A percentile compares a stretch with the other conserved stretches of the same genome.
phyloP scores from a whole-genome alignment of 1,139 yeast species.

The Taiozyma sp. region DNA sequence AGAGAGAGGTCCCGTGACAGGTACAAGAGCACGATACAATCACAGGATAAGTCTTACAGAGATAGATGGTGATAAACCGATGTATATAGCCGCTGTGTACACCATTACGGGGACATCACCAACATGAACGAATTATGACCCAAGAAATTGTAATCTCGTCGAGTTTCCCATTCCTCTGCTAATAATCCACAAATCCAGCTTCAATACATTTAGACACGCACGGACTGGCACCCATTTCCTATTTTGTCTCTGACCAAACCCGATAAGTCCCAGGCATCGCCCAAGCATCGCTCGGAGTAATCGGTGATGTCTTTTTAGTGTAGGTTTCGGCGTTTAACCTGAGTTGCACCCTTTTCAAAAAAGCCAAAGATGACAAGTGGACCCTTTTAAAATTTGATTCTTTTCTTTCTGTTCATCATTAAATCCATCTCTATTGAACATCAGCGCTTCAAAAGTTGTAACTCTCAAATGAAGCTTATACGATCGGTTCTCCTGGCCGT shows the following conservation, averaged over 20 bases:
- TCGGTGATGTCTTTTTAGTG: neutral
- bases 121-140: neutral
- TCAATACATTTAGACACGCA: neutral
- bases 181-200: no score
- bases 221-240: neutral
- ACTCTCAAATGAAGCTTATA: conserved; percentile 6
- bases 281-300: neutral
- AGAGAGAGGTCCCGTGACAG: neutral
- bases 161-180: no score
- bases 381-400: neutral
- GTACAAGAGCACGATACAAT: neutral
- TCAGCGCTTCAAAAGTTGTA: neutral
- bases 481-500: conserved; percentile 23
- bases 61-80: neutral
- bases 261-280: neutral
- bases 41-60: neutral
- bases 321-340: neutral
- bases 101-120: neutral
- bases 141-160: neutral
- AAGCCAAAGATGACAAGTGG: neutral
- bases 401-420: neutral
- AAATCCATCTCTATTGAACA: no score
- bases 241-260: neutral
- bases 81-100: neutral
- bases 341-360: neutral